Evolutionary conservation across 768 basidiomycete species (phyloP).

Genomic region (Tulasnella sp.): DNA sequence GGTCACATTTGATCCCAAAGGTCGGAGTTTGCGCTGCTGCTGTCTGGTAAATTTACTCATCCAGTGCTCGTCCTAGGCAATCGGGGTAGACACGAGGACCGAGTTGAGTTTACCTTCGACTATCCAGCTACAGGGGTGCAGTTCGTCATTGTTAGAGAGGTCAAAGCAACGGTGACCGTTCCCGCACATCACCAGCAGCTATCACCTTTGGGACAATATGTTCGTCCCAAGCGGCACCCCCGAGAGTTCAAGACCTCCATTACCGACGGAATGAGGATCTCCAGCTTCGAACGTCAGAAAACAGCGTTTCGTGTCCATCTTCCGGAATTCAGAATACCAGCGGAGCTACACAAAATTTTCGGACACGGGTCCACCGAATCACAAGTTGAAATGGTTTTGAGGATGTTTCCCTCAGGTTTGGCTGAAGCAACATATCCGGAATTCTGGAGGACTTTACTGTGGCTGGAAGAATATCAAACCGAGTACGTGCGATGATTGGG

Average conservation of each 20-base stretch:
- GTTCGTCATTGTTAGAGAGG: conserved; percentile 23
- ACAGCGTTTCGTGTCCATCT: conserved; percentile 45
- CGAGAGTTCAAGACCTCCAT: conserved; percentile 40
- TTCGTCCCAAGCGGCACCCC: neutral
- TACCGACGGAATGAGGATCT: conserved; percentile 48
- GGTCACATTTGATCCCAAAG: conserved; percentile 30
- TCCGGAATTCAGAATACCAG: conserved; percentile 47
- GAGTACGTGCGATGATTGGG: no score
- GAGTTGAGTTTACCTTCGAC: conserved; percentile 29
- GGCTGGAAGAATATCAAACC: conserved; percentile 50
- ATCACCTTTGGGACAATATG: neutral
- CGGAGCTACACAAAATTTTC: conserved; percentile 43
- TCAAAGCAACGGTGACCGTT: conserved; percentile 23
- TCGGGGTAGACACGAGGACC: conserved; percentile 35
- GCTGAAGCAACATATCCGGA: conserved; percentile 46
- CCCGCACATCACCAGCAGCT: neutral
- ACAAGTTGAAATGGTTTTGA: conserved; percentile 26
- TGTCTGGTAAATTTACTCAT: neutral
- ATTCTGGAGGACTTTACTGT: conserved; percentile 53
- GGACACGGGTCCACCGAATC: conserved; percentile 38
- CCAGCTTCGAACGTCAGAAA: conserved; percentile 51
- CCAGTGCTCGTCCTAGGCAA: neutral
- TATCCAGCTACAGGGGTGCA: neutral
- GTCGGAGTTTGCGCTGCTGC: neutral
- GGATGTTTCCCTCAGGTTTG: neutral